Evolutionary conservation across 2,329 filamentous ascomycete genomes (phyloP), one percentile per base, ranked within the genome.

Genomic region (Periconia sp.): DNA sequence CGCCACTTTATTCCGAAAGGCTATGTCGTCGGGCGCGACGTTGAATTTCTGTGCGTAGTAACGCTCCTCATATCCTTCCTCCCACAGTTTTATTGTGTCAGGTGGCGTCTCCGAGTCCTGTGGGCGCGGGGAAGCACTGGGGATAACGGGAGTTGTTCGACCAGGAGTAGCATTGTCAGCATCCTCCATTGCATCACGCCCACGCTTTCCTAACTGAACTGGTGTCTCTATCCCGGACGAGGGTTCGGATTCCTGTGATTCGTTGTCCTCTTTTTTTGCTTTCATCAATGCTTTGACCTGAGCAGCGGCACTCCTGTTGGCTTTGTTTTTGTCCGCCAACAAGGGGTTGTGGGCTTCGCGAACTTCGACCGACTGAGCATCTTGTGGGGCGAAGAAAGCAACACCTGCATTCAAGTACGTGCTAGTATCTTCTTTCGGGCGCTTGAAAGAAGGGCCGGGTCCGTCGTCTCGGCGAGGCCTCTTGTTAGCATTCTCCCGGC

Each of bases 1-100:
- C 35, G 89, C 94, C 52, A 99, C 95, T 68, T 91, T 85, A 73
- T 92, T 89, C 50, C 93, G 89, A 74, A 97, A 97, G 48, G 86
- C 89, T 46, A 89, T 80, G 71, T 99, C 90, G 49, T 88, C 84
- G 2, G 91, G 86, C 54, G 90, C 86, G 45, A 91, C 91, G 47
- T 91, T 82, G 68, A 99, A 99, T 72, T 99, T 99, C 72, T 96
- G 91, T 71, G 96, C 89, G 70, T 99, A 99, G 74, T 99, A 99
- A 45, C 94, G 85, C 75, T 97, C 93, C 47, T 89, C 87, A 71
- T 99, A 99, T 8, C 94, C 94, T 49, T 92, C 87, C 69, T 99
- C 94, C 94, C 94, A 99, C 13, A 99, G 80, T 54, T 88, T 85
- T 49, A 99, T 90, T 17, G 87, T 91, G 69, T 99, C 94, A 55